Base-by-base conservation (phyloP, 192 early-diverging fungal genomes). In the Gaertneriomyces semiglobifer region DNA sequence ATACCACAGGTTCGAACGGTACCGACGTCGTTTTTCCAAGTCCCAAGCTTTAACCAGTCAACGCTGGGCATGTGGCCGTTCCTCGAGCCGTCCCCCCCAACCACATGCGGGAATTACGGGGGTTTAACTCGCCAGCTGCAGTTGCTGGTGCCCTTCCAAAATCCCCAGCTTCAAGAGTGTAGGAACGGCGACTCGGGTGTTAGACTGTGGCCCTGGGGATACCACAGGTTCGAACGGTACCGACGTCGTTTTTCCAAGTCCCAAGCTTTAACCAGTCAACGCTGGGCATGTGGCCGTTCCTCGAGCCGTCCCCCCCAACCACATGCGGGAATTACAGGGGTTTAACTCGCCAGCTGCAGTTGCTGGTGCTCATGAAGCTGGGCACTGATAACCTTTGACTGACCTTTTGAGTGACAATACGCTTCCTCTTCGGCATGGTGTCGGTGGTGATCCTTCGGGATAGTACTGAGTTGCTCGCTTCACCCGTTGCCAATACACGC, bases 141-240 rank as follows among this genome's bases (percentile, higher is more conserved):
- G 47, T 48, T 48, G 47, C 47, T 48, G 47, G 47, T 48, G 47
- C 47, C 47, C n/a, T 48, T 48, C 47, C 47, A n/a, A 48, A 48
- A 48, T 48, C 47, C 47, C 47, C 47, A 48, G 47, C 47, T 10
- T 48, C 47, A 48, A 48, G 47, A 48, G 47, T 48, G n/a, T 48
- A 48, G 47, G 47, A 48, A 48, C 47, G n/a, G 47, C 47, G n/a
- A 48, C 47, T 10, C 47, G 47, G 47, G 47, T 48, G 47, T 48
- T 48, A 48, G 47, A 48, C 47, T 48, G 47, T 48, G 47, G 47
- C 47, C 47, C n/a, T 48, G 47, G 47, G 47, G 47, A 48, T 48
- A 48, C n/a, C n/a, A n/a, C n/a, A n/a, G n/a, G 47, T 48, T n/a
- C n/a, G 8, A 8, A 48, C 47, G n/a, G 47, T 48, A 48, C 47